These are phyloP conservation scores for Bipolaris bicolor DNA, from an alignment of 2,329 filamentous ascomycete genomes.

Conservation along the genomic window DNA sequence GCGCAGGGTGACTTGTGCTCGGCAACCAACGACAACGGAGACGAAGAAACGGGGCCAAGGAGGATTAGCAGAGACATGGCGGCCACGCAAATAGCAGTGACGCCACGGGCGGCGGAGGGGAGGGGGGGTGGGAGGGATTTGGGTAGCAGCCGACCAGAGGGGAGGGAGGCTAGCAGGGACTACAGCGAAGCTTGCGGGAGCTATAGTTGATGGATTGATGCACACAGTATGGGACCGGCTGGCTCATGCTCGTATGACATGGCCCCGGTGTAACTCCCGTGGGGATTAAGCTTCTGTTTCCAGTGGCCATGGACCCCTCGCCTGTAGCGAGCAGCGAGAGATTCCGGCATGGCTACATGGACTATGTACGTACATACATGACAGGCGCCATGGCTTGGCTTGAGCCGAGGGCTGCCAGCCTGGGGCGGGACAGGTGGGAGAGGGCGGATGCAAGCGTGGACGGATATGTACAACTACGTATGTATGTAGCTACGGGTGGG, in stretches of 20 bases:
- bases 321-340: conserved; percentile 20
- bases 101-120: conserved; percentile 41
- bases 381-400: background rate
- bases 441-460: background rate
- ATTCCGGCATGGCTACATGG: background rate
- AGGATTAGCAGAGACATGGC: conserved; percentile 30
- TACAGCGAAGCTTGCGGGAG: conserved; percentile 45
- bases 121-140: conserved; percentile 15
- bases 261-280: conserved; percentile 49
- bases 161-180: conserved; percentile 46
- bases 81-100: conserved; percentile 47
- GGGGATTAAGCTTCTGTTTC: conserved; percentile 41
- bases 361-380: background rate
- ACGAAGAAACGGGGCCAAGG: conserved; percentile 40
- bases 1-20: conserved; percentile 48
- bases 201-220: conserved; percentile 44
- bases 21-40: conserved; percentile 38
- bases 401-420: background rate
- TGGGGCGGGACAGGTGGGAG: background rate
- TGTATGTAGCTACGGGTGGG: background rate
- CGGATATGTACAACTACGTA: background rate
- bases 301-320: conserved; percentile 32
- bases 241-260: conserved; percentile 49
- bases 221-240: conserved; percentile 38
- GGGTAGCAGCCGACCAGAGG: conserved; percentile 44